A percentile compares a stretch with the other conserved stretches of the same genome.
These are phyloP conservation scores for Blastobotrys apis DNA, from an alignment of 1,139 yeast genomes.

Conservation along the genomic window DNA sequence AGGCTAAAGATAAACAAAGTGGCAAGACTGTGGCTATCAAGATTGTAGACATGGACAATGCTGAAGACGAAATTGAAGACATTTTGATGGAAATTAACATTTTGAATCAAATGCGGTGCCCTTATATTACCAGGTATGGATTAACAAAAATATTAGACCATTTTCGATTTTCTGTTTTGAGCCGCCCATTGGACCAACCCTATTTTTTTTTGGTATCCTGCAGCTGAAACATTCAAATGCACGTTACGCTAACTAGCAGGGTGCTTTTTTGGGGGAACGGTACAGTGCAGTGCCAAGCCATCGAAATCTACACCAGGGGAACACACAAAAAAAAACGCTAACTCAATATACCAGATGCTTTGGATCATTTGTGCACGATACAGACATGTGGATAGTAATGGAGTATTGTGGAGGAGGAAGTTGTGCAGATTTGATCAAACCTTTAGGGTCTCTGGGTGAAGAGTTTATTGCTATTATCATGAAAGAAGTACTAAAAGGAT, in stretches of 20 bases:
- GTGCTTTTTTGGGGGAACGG: too few species aligned
- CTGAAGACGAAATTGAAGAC: slow-evolving; percentile 65
- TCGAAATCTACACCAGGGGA: too few species aligned
- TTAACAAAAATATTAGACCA: background rate
- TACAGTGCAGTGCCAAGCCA: background rate
- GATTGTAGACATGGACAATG: slow-evolving; percentile 64
- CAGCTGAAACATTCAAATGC: too few species aligned
- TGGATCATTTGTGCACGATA: slow-evolving; percentile 58
- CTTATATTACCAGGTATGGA: slow-evolving; percentile 47
- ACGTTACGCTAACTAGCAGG: too few species aligned
- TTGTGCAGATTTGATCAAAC: slow-evolving; percentile 57
- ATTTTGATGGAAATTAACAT: slow-evolving; percentile 73
- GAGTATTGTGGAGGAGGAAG: slow-evolving; percentile 93
- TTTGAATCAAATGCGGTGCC: slow-evolving; percentile 59
- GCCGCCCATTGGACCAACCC: too few species aligned
- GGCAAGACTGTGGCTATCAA: slow-evolving; percentile 66
- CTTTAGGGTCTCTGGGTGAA: slow-evolving; percentile 16
- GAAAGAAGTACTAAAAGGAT: slow-evolving; percentile 54
- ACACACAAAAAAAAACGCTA: background rate
- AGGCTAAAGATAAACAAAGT: slow-evolving; percentile 44
- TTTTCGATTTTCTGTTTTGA: background rate
- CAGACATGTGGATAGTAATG: slow-evolving; percentile 82
- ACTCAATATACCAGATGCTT: slow-evolving; percentile 34
- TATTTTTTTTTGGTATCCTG: too few species aligned
- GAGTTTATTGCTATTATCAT: slow-evolving; percentile 32